Evolutionary conservation across 345 rosid species (phyloP).

Genomic region (Pugionium dolabratum): DNA sequence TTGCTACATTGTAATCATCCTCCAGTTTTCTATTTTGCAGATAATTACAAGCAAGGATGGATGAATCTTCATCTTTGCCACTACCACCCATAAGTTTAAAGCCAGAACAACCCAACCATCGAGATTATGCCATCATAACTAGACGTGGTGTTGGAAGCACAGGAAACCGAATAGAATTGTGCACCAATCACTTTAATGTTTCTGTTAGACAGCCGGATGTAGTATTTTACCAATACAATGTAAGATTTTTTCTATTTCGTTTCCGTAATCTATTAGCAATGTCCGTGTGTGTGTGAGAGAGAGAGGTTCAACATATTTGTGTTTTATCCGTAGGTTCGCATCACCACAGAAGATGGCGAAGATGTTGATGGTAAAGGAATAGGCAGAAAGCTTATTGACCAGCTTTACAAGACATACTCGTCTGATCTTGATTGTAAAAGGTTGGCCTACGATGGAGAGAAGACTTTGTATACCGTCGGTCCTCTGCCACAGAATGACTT

Average conservation of each 20-base stretch:
- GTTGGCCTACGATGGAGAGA: slow-evolving; percentile 87
- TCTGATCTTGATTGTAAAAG: slow-evolving; percentile 60
- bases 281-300: slow-evolving; percentile 1
- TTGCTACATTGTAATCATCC: background rate
- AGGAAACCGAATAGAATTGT: slow-evolving; percentile 55
- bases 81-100: slow-evolving; percentile 38
- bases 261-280: slow-evolving; percentile 19
- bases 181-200: slow-evolving; percentile 73
- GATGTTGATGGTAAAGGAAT: slow-evolving; percentile 62
- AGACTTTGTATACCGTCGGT: slow-evolving; percentile 69
- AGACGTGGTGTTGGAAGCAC: slow-evolving; percentile 56
- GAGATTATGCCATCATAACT: slow-evolving; percentile 48
- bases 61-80: slow-evolving; percentile 42
- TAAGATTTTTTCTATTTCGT: slow-evolving; percentile 44
- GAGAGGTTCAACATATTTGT: slow-evolving; percentile 4
- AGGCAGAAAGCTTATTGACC: slow-evolving; percentile 70
- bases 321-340: slow-evolving; percentile 57
- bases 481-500: slow-evolving; percentile 65
- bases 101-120: slow-evolving; percentile 41
- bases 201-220: slow-evolving; percentile 53
- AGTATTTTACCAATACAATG: slow-evolving; percentile 76
- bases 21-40: slow-evolving; percentile 16
- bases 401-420: slow-evolving; percentile 64
- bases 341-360: slow-evolving; percentile 55
- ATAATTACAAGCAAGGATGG: slow-evolving; percentile 47